These are phyloP conservation scores for Monoraphidium neglectum DNA, from an alignment of 139 green algal genomes.

Conservation along the genomic window DNA sequence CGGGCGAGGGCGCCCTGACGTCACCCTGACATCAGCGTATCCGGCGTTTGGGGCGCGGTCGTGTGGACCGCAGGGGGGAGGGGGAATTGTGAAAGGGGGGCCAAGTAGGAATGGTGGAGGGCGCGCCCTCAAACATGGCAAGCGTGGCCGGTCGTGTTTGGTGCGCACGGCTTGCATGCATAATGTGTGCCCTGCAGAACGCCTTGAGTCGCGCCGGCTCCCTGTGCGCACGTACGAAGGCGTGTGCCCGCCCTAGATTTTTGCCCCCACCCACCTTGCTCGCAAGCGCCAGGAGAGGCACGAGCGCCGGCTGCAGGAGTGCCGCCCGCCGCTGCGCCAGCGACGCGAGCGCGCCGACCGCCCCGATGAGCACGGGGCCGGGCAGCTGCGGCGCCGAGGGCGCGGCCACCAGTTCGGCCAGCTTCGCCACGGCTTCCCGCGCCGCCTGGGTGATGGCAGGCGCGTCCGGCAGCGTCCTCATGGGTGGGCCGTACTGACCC, in stretches of 20 bases:
- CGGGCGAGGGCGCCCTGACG: background rate
- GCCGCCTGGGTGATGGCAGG: constrained; percentile 29
- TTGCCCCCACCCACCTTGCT: constrained; percentile 4
- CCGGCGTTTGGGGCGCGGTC: no score
- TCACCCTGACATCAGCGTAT: constrained; percentile 10
- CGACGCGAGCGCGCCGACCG: constrained; percentile 21
- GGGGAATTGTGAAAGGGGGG: no score
- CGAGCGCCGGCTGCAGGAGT: constrained; percentile 22
- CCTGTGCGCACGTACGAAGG: no score
- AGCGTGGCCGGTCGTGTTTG: no score
- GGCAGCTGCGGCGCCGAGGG: constrained; percentile 15
- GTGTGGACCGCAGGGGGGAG: no score
- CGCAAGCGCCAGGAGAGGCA: constrained; percentile 39
- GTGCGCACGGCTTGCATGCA: no score
- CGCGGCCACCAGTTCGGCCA: constrained; percentile 41
- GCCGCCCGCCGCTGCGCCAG: constrained; percentile 47
- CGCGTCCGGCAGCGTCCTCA: constrained; percentile 12
- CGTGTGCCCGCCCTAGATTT: no score
- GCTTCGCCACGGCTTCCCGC: constrained; percentile 18
- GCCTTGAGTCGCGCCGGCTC: no score
- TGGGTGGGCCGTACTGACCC: no score
- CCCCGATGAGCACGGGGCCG: constrained; percentile 32
- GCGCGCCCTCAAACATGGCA: no score
- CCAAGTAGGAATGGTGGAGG: no score
- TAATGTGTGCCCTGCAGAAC: no score